A percentile compares a stretch with the other conserved stretches of the same genome.
These are phyloP conservation scores for Volutella citrinella DNA, from an alignment of 2,329 filamentous ascomycete species.

Conservation along the genomic window DNA sequence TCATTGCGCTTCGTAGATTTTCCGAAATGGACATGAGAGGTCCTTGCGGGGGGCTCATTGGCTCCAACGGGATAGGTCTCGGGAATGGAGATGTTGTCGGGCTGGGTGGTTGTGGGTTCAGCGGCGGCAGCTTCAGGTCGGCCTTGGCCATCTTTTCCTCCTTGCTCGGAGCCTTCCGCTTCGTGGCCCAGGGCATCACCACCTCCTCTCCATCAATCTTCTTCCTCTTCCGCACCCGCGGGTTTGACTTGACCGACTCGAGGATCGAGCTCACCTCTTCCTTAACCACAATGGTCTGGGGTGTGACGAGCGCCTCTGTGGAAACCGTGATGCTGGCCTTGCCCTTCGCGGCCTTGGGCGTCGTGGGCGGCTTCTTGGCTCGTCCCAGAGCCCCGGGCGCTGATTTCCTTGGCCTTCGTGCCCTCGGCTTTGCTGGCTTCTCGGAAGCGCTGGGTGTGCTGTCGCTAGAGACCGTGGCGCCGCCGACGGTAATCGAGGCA, in stretches of 20 bases:
- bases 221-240: constrained; percentile 46
- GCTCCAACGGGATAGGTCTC: constrained; percentile 29
- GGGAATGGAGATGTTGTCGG: constrained; percentile 14
- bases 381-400: constrained; percentile 35
- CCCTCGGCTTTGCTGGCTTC: constrained; percentile 20
- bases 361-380: constrained; percentile 28
- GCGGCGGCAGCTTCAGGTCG: constrained; percentile 27
- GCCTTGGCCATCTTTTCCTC: constrained; percentile 7
- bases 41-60: constrained; percentile 22
- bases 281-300: constrained; percentile 7
- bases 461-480: too few relatives aligned
- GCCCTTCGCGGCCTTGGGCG: constrained; percentile 36
- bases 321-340: constrained; percentile 13
- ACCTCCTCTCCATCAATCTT: constrained; percentile 40
- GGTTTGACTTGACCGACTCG: constrained; percentile 48
- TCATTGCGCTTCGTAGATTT: constrained; percentile 24
- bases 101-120: constrained; percentile 22
- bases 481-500: constrained; percentile 5
- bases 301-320: constrained; percentile 3
- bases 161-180: constrained; percentile 10
- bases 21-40: constrained; percentile 28
- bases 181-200: constrained; percentile 19
- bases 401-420: constrained; percentile 37
- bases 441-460: too few relatives aligned
- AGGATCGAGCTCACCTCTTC: constrained; percentile 41